A percentile compares a stretch with the other conserved stretches of the same genome.
Evolutionary conservation across 345 rosid genomes (phyloP).

Genomic region (Sonneratia alba): DNA sequence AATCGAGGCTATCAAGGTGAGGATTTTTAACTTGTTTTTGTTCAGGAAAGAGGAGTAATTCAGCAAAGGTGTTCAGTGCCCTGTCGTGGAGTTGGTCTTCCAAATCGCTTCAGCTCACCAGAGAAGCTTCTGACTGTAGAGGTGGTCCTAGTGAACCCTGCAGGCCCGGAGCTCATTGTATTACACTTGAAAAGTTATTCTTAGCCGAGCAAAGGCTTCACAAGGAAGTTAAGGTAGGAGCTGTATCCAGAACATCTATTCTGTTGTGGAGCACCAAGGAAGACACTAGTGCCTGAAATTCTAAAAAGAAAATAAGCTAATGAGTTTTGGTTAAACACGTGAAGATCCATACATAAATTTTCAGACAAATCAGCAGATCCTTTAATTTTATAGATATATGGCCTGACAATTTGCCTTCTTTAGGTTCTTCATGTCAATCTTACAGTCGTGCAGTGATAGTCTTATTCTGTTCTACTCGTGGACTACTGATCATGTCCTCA

Average conservation of each 20-base stretch:
- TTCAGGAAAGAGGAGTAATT: slow-evolving; percentile 69
- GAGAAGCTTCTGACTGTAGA: slow-evolving; percentile 26
- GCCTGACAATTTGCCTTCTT: neutral
- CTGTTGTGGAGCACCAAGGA: neutral
- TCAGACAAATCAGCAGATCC: neutral
- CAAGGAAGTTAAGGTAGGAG: slow-evolving; percentile 60
- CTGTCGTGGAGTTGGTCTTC: slow-evolving; percentile 93
- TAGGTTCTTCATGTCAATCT: neutral
- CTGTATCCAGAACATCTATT: neutral
- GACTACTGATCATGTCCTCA: neutral
- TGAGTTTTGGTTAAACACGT: neutral
- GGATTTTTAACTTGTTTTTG: neutral
- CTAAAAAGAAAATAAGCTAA: neutral
- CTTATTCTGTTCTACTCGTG: no score
- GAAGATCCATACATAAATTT: neutral
- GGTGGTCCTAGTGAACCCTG: slow-evolving; percentile 53
- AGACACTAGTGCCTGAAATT: neutral
- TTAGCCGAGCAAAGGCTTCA: slow-evolving; percentile 70
- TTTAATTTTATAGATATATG: neutral
- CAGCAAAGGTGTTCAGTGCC: slow-evolving; percentile 84
- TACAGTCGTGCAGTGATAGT: neutral
- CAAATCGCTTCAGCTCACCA: slow-evolving; percentile 46
- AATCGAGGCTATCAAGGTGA: neutral
- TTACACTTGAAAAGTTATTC: slow-evolving; percentile 67
- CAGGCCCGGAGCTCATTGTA: slow-evolving; percentile 75